Evolutionary conservation across 257 asterid genomes (phyloP), one percentile per base, ranked within the genome.

Genomic region (Solanum phureja): DNA sequence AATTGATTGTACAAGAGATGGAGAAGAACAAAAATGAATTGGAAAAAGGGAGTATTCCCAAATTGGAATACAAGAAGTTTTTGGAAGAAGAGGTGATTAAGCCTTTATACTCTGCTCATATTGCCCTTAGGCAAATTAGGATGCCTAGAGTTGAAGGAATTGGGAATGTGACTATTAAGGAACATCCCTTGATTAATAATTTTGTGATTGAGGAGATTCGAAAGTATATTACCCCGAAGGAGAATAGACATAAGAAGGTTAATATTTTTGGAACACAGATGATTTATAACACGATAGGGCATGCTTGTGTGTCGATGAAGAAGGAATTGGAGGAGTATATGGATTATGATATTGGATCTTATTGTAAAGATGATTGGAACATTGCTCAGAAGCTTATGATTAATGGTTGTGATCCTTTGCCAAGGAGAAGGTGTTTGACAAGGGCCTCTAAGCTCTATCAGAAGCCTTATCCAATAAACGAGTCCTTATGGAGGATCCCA

Each of bases 271-370:
- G 98, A 82, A 85, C 93, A 13, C 94, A 90, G 82, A 92, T 86
- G 87, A 90, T 94, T 2, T 88, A 94, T 89, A 96, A 90, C 94
- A 90, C 98, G 87, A 93, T 96, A 21, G 98, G 99, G 18, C 99
- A 96, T 52, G 91, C 97, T n/a, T 96, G 99, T 49, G 95, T 89
- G 64, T 33, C 66, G 29, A 87, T 94, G 95, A 95, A 91, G 90
- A 92, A 90, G 69, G 98, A 96, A 71, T 44, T 96, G 91, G 98
- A 96, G 90, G 95, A 94, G 90, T 96, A 93, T 79, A 95, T 96
- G 99, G 95, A 94, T 23, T 96, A 95, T 42, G 98, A 96, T 11
- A 93, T 95, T 33, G 99, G 98, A 5, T 95, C 98, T 5, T 96
- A 94, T 68, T 96, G 99, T 52, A 96, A 94, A 37, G 98, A 96